These are phyloP conservation scores for Pseudocercospora crystallina DNA, from an alignment of 2,329 filamentous ascomycete species.

Conservation along the genomic window DNA sequence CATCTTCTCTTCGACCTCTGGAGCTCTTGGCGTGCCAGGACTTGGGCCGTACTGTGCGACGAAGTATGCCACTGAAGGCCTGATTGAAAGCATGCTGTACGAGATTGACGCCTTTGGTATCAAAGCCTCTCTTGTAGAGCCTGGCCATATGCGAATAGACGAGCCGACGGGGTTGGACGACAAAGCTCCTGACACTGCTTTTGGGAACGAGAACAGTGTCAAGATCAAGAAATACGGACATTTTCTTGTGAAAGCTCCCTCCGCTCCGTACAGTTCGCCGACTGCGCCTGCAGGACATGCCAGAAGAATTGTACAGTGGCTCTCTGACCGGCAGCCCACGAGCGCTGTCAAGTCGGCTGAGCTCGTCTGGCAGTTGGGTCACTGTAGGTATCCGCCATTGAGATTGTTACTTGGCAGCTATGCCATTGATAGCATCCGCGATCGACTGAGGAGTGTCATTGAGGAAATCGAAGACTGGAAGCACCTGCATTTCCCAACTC, in stretches of 20 bases:
- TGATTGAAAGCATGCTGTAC: slow-evolving; percentile 96
- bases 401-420: slow-evolving; percentile 86
- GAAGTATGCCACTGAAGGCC: slow-evolving; percentile 93
- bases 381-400: slow-evolving; percentile 90
- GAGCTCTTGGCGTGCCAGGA: slow-evolving; percentile 89
- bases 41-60: slow-evolving; percentile 93
- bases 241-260: slow-evolving; percentile 84
- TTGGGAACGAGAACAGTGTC: slow-evolving; percentile 11
- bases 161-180: slow-evolving; percentile 56
- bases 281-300: slow-evolving; percentile 86
- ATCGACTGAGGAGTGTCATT: slow-evolving; percentile 83
- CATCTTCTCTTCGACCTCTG: slow-evolving; percentile 91
- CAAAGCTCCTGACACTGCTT: slow-evolving; percentile 25
- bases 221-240: slow-evolving; percentile 79
- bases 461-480: slow-evolving; percentile 64
- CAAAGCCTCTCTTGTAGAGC: slow-evolving; percentile 89
- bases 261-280: slow-evolving; percentile 73
- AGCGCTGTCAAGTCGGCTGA: slow-evolving; percentile 91
- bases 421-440: slow-evolving; percentile 92
- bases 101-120: slow-evolving; percentile 90
- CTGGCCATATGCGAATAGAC: slow-evolving; percentile 82
- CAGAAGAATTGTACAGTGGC: slow-evolving; percentile 88
- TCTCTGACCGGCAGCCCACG: slow-evolving; percentile 87
- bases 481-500: slow-evolving; percentile 37
- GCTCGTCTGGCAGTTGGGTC: slow-evolving; percentile 87